A percentile compares a stretch with the other conserved stretches of the same genome.
These are phyloP conservation scores for Hyaloscypha finlandica DNA, from an alignment of 495 filamentous ascomycete species.

Conservation along the genomic window DNA sequence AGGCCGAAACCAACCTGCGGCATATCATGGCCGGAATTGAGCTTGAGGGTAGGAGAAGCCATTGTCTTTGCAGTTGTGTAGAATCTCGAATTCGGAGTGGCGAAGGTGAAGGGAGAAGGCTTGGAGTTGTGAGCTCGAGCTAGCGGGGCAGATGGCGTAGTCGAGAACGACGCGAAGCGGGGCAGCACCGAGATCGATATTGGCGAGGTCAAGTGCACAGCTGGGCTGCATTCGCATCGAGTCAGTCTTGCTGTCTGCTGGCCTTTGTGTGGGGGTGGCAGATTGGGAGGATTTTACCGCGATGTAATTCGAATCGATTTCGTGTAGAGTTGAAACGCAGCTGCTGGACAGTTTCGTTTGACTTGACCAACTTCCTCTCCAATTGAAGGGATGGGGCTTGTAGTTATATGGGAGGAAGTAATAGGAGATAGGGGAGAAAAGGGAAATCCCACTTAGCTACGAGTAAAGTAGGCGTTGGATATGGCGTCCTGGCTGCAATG, in stretches of 20 bases:
- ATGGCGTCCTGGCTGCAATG: background rate
- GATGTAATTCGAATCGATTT: conserved; percentile 14
- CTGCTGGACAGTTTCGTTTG: background rate
- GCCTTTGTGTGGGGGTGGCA: background rate
- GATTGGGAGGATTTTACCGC: conserved; percentile 15
- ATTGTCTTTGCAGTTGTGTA: conserved; percentile 40
- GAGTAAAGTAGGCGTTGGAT: background rate
- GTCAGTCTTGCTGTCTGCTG: background rate
- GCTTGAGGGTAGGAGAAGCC: conserved; percentile 64
- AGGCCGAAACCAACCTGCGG: conserved; percentile 81
- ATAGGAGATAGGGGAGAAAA: background rate
- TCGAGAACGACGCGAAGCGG: conserved; percentile 10
- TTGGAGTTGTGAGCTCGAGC: conserved; percentile 9
- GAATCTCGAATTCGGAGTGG: conserved; percentile 19
- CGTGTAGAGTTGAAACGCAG: conserved; percentile 4
- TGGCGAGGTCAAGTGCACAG: conserved; percentile 12
- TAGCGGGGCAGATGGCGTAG: conserved; percentile 17
- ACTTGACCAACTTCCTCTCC: conserved; percentile 12
- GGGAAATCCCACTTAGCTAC: conserved; percentile 4
- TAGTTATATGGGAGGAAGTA: background rate
- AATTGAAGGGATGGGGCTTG: conserved; percentile 9
- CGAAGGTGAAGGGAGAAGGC: conserved; percentile 7
- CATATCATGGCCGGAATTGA: conserved; percentile 82
- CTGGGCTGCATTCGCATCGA: conserved; percentile 1
- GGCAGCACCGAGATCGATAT: conserved; percentile 11